Percentiles rank a stretch among this genome's conserved stretches.
Conservation (phyloP, 345 rosid genomes). For the Gossypium bickii region DNA sequence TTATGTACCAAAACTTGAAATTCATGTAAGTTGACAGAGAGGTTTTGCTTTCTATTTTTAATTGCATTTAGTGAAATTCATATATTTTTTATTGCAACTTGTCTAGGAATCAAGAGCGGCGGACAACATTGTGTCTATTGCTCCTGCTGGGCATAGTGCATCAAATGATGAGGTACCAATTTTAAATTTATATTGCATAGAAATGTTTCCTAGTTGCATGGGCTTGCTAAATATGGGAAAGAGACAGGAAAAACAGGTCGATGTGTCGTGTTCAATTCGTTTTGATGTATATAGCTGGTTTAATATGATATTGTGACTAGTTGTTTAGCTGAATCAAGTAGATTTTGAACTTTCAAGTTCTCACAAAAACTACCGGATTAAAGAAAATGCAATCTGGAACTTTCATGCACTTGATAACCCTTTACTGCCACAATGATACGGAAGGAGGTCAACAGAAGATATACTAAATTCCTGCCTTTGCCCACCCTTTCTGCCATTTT, state of each 20-base stretch:
- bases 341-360: background rate
- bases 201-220: background rate
- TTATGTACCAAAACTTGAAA: slow-evolving; percentile 48
- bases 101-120: slow-evolving; percentile 57
- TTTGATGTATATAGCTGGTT: background rate
- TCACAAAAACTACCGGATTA: background rate
- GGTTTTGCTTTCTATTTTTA: slow-evolving; percentile 10
- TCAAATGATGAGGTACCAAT: slow-evolving; percentile 48
- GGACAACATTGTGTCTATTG: slow-evolving; percentile 35
- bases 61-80: slow-evolving; percentile 11
- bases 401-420: background rate
- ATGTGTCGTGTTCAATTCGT: slow-evolving; percentile 7
- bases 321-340: slow-evolving; percentile 1
- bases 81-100: slow-evolving; percentile 14
- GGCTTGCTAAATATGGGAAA: background rate
- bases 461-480: background rate
- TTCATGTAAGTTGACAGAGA: slow-evolving; percentile 37
- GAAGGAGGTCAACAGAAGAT: background rate
- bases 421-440: background rate
- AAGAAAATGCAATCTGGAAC: background rate
- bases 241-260: background rate
- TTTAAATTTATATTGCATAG: background rate
- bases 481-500: background rate
- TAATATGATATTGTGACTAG: background rate
- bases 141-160: slow-evolving; percentile 27